A percentile compares a stretch with the other conserved stretches of the same genome.
Conservation (phyloP, 306 rosid species). For the cucumber (Cucumis sativus) region Cucumber_9930_V3 NC_026660.2:5975001-5975500, state of each 20-base stretch:
- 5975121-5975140: not conserved
- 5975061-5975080: not conserved
- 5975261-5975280: not conserved
- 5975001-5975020: not conserved
- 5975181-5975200: not conserved
- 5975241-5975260: not conserved
- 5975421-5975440: not conserved
- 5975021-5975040: not conserved
- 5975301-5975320: not conserved
- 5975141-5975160: not conserved
- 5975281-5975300: not conserved
- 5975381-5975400: not conserved
- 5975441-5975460: not conserved
- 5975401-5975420: not conserved
- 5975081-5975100: not conserved
- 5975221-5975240: not conserved
- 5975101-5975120: not conserved
- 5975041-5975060: not conserved
- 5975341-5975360: not conserved
- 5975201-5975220: not conserved
- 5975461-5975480: not conserved
- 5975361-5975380: not conserved
- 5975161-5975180: not conserved
- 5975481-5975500: not conserved
- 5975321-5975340: not conserved